Evolutionary conservation across 768 basidiomycete species (phyloP).

Genomic region (Sutorius australiensis): DNA sequence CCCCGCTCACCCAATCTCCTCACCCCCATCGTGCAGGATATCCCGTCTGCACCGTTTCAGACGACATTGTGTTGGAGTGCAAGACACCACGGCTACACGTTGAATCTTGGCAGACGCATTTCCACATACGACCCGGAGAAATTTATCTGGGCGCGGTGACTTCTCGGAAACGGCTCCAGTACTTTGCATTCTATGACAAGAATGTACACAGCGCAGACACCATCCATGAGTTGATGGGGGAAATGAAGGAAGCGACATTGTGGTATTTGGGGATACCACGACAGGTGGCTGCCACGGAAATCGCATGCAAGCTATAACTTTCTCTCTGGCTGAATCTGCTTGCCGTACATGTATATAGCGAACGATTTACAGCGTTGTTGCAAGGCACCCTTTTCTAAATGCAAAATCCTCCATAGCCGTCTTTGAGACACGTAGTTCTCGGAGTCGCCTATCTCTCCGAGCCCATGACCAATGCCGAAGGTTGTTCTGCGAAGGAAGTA

Average conservation of each 20-base stretch:
- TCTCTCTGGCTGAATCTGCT: not conserved
- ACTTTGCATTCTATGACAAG: conserved; percentile 39
- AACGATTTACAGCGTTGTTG: not conserved
- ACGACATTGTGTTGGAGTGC: not conserved
- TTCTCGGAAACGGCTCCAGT: conserved; percentile 28
- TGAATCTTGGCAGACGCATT: conserved; percentile 12
- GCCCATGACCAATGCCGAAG: too few species aligned
- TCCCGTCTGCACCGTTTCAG: not conserved
- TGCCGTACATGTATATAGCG: not conserved
- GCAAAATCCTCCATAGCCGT: too few species aligned
- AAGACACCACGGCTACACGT: not conserved
- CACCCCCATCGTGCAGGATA: conserved; percentile 1
- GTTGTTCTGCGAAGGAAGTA: too few species aligned
- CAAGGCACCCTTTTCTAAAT: too few species aligned
- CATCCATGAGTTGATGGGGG: conserved; percentile 42
- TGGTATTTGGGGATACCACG: conserved; percentile 14
- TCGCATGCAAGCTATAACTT: not conserved
- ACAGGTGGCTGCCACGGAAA: not conserved
- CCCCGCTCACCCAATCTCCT: not conserved
- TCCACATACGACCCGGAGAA: conserved; percentile 38
- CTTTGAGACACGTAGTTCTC: too few species aligned
- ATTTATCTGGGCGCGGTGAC: conserved; percentile 40
- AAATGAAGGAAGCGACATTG: conserved; percentile 33
- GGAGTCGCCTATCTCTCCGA: too few species aligned
- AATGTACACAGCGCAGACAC: conserved; percentile 39